Base-by-base conservation (phyloP, 139 green algal genomes). In the Coelastrella sp. region DNA sequence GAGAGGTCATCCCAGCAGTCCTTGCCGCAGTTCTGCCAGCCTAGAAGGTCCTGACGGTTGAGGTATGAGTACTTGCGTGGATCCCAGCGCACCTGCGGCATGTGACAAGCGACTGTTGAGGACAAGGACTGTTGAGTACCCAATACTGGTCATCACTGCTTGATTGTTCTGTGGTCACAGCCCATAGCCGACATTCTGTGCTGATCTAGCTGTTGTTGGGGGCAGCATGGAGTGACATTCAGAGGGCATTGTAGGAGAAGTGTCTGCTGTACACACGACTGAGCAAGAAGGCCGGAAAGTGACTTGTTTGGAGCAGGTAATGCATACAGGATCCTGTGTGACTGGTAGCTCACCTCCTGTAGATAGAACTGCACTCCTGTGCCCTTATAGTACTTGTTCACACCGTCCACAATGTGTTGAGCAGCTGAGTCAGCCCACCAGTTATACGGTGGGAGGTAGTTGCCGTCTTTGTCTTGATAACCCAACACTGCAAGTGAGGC, bases 11-110 rank as follows among this genome's bases (percentile, higher is more conserved):
- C 54, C 83, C 83, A 88, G 68, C 83, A 88, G 47, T 80, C 83
- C 83, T 88, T 68, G 68, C 83, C 83, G 59, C 83, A 90, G 85
- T 90, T 60, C 74, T 90, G 85, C 85, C 85, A 90, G 57, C 14
- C 59, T 20, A 90, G 73, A 14, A 84, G 85, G 85, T 90, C 74
- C 17, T 77, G 73, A 17, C 73, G 73, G 73, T 90, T 90, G 57
- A 90, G 85, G 85, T 90, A 90, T 3, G 58, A 5, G 59, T 78
- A 78, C 85, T 90, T 90, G 20, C 85, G 73, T 10, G 85, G 85
- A 32, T 90, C 85, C 85, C 85, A 90, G 22, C 85, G 85, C 59
- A 90, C 85, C 85, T 90, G 73, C 32, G 32, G 32, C 32, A 47
- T 47, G 32, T 47, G 32, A 47, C 32, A 47, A 73, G 56, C 13